Evolutionary conservation across 108 stramenopile species (phyloP).

Genomic region (Thalassiosira profunda): DNA sequence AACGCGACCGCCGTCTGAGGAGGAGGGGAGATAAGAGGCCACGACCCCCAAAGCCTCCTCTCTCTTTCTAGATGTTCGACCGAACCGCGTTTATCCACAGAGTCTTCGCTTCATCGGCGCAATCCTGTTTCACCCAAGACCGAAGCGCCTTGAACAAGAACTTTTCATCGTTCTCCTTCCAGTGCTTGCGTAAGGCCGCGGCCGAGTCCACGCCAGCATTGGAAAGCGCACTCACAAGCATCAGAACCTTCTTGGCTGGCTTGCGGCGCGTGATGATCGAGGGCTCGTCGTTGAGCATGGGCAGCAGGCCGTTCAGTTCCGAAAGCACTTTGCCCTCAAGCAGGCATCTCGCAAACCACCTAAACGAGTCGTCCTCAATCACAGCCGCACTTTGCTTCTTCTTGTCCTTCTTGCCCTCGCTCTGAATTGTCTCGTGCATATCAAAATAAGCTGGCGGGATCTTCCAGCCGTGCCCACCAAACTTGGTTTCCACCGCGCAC

Average conservation of each 20-base stretch:
- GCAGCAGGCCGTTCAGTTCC: slow-evolving; percentile 53
- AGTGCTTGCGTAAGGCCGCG: slow-evolving; percentile 71
- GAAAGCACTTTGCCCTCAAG: slow-evolving; percentile 84
- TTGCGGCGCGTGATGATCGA: slow-evolving; percentile 69
- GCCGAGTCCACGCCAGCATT: slow-evolving; percentile 74
- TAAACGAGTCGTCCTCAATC: slow-evolving; percentile 74
- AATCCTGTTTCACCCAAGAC: slow-evolving; percentile 64
- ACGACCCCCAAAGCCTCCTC: no score
- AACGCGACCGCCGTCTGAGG: no score
- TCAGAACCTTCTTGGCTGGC: slow-evolving; percentile 63
- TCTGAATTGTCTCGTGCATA: slow-evolving; percentile 64
- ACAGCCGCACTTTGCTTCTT: slow-evolving; percentile 49
- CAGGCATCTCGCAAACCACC: slow-evolving; percentile 86
- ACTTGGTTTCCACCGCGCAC: slow-evolving; percentile 81
- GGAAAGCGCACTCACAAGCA: slow-evolving; percentile 67
- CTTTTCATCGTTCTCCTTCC: slow-evolving; percentile 79
- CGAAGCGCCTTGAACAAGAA: slow-evolving; percentile 75
- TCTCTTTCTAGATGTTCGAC: no score
- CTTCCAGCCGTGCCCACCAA: slow-evolving; percentile 77
- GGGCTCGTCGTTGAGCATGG: slow-evolving; percentile 75
- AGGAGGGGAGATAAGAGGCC: no score
- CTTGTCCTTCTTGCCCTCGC: neutral
- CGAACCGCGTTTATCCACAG: slow-evolving; percentile 75
- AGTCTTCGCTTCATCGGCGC: slow-evolving; percentile 54
- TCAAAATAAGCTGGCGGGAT: slow-evolving; percentile 69